Conservation (phyloP, 2,329 filamentous ascomycete species). For the Colletotrichum brevisporum region DNA sequence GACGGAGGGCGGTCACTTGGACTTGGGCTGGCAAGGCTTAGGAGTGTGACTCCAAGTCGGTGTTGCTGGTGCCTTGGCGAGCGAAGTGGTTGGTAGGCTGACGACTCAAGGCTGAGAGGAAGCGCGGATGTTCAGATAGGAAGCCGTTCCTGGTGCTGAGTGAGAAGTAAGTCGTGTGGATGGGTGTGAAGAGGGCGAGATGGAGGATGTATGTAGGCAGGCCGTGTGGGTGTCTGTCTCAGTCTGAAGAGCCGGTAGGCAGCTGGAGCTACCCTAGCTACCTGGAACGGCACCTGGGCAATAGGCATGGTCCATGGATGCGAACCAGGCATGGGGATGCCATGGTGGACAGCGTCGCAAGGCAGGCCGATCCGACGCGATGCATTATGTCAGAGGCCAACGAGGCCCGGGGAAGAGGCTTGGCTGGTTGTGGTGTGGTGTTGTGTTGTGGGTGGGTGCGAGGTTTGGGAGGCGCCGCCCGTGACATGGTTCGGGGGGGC, state of each 20-base stretch:
- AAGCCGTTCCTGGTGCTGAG: conserved; percentile 14
- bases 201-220: conserved; percentile 8
- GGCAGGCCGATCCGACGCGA: conserved; percentile 7
- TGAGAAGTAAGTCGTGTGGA: background rate
- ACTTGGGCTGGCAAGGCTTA: conserved; percentile 9
- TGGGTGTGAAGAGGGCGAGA: background rate
- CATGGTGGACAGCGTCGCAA: conserved; percentile 44
- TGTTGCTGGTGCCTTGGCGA: conserved; percentile 33
- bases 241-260: conserved; percentile 1
- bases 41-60: conserved; percentile 28
- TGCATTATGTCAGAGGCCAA: conserved; percentile 36
- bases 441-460: conserved; percentile 8
- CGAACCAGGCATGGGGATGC: conserved; percentile 42
- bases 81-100: conserved; percentile 39
- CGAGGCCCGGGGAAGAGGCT: background rate
- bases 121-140: background rate
- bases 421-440: background rate
- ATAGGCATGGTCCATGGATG: too few species aligned
- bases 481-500: conserved; percentile 38
- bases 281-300: background rate
- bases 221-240: conserved; percentile 26
- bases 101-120: conserved; percentile 28
- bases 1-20: conserved; percentile 28
- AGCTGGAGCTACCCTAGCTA: background rate
- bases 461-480: conserved; percentile 26